Conservation (phyloP, 2,329 filamentous ascomycete species). For the Kalaharituber pfeilii region DNA sequence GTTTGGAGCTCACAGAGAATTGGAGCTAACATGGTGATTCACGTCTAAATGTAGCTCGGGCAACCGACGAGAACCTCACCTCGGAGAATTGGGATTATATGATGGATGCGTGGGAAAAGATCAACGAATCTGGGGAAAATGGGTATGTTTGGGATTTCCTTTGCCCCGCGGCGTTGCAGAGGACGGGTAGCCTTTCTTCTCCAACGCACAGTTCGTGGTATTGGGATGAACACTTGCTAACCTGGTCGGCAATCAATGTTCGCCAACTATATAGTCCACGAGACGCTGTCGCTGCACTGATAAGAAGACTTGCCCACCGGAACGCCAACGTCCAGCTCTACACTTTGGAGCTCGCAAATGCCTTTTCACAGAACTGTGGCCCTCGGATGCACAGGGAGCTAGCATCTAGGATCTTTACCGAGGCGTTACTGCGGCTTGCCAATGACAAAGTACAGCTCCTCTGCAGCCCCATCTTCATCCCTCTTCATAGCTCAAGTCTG, state of each 20-base stretch:
- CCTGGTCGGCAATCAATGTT: constrained; percentile 2
- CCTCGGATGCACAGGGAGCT: constrained; percentile 74
- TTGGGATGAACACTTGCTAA: constrained; percentile 6
- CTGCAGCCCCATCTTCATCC: not conserved
- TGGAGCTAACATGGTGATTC: not conserved
- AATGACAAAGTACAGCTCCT: constrained; percentile 48
- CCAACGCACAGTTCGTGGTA: constrained; percentile 5
- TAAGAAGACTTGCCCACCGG: constrained; percentile 77
- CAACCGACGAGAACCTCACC: constrained; percentile 95
- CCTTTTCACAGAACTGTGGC: constrained; percentile 82
- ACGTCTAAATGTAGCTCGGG: constrained; percentile 46
- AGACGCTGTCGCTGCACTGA: constrained; percentile 74
- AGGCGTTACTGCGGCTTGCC: constrained; percentile 75
- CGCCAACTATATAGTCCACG: constrained; percentile 39
- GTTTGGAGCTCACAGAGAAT: too few relatives aligned
- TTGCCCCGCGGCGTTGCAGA: not conserved
- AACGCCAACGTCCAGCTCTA: constrained; percentile 95
- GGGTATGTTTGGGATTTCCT: constrained; percentile 22
- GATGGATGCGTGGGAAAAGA: constrained; percentile 31
- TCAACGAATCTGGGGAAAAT: constrained; percentile 27
- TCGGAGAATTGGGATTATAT: constrained; percentile 54
- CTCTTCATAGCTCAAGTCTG: not conserved
- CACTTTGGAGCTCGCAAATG: constrained; percentile 83
- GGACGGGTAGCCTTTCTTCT: not conserved
- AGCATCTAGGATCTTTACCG: constrained; percentile 81